Conservation (phyloP, 2,329 filamentous ascomycete genomes). For the Epichloe scottii region DNA sequence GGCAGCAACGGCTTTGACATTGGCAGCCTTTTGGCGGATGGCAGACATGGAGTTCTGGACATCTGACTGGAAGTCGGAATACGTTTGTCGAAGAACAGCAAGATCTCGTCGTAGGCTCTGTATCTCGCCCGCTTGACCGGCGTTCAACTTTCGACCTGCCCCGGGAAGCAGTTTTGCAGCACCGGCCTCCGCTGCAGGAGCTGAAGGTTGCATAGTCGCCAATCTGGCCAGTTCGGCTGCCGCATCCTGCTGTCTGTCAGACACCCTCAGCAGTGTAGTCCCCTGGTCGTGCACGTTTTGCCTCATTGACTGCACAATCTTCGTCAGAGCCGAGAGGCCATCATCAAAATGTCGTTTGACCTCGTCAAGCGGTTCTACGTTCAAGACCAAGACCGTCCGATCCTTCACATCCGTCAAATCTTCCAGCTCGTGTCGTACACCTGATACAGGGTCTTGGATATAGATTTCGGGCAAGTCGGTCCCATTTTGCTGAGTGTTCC, state of each 20-base stretch:
- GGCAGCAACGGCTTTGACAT: slow-evolving; percentile 64
- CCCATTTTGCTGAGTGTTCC: slow-evolving; percentile 94
- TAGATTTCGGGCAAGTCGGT: slow-evolving; percentile 92
- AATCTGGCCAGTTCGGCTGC: slow-evolving; percentile 69
- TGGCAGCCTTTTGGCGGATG: slow-evolving; percentile 68
- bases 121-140: slow-evolving; percentile 61
- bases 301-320: slow-evolving; percentile 75
- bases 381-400: slow-evolving; percentile 84
- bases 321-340: slow-evolving; percentile 65
- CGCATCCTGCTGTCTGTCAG: slow-evolving; percentile 80
- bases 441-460: slow-evolving; percentile 89
- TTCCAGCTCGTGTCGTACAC: slow-evolving; percentile 92
- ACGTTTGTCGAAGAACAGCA: slow-evolving; percentile 84
- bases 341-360: slow-evolving; percentile 96
- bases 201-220: slow-evolving; percentile 31
- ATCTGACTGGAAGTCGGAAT: slow-evolving; percentile 80
- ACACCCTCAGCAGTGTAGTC: slow-evolving; percentile 70
- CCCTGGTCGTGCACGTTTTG: slow-evolving; percentile 76
- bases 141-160: slow-evolving; percentile 33
- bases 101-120: slow-evolving; percentile 77
- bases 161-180: slow-evolving; percentile 18
- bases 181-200: slow-evolving; percentile 30
- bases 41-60: slow-evolving; percentile 77
- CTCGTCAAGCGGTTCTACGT: slow-evolving; percentile 86
- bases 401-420: slow-evolving; percentile 91